phyloP scores from a whole-genome alignment of 2,329 filamentous ascomycete genomes.

The Paecilomyces sp. region DNA sequence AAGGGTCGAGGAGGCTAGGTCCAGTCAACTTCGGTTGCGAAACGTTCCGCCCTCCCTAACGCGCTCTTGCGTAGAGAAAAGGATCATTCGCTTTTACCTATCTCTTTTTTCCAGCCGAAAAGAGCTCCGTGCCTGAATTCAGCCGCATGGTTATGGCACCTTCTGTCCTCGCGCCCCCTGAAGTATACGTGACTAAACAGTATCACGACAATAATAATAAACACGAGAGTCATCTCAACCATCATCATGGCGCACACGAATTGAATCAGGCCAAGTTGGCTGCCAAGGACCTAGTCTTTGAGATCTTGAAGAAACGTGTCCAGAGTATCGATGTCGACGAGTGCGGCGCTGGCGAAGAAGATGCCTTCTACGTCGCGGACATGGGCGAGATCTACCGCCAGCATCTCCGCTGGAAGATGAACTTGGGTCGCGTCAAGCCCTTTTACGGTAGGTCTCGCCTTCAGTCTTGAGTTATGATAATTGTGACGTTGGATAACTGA shows the following conservation, averaged over 20 bases:
- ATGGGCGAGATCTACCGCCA: constrained; percentile 98
- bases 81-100: not conserved
- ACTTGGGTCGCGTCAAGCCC: constrained; percentile 83
- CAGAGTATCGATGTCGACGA: constrained; percentile 76
- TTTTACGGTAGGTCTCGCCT: constrained; percentile 69
- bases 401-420: constrained; percentile 96
- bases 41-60: constrained; percentile 94
- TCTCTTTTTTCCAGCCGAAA: constrained; percentile 10
- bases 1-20: constrained; percentile 99
- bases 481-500: constrained; percentile 3
- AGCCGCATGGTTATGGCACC: constrained; percentile 61
- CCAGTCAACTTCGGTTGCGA: constrained; percentile 84
- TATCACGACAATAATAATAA: constrained; percentile 18
- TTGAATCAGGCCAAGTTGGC: constrained; percentile 34
- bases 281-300: constrained; percentile 76
- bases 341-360: constrained; percentile 89
- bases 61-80: constrained; percentile 31
- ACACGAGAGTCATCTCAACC: constrained; percentile 27
- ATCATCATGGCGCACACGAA: constrained; percentile 39
- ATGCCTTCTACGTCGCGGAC: constrained; percentile 97
- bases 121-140: constrained; percentile 20
- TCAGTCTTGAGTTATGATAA: not conserved
- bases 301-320: constrained; percentile 79
- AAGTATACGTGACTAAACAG: constrained; percentile 30
- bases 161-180: constrained; percentile 54